These are phyloP conservation scores for Shiraia sp. DNA, from an alignment of 2,329 filamentous ascomycete genomes.

Conservation along the genomic window DNA sequence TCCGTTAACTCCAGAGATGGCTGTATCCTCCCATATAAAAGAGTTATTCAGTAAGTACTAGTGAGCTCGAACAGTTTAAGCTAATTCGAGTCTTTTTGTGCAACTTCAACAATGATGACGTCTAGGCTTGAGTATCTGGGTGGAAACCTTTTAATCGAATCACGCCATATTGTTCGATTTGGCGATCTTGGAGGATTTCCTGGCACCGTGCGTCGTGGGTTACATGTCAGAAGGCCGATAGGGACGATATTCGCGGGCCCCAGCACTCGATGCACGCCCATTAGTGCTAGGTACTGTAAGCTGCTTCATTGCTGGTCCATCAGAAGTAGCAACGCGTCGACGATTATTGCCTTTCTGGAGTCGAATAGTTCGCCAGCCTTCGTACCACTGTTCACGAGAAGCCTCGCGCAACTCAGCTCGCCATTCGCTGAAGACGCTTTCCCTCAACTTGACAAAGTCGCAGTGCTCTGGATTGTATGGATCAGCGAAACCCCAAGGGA, in stretches of 20 bases:
- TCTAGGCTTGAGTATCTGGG: too few species aligned
- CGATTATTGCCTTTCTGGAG: slow-evolving; percentile 39
- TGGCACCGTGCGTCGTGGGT: not conserved
- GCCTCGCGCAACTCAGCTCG: slow-evolving; percentile 86
- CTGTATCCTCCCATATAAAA: too few species aligned
- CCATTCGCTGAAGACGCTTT: slow-evolving; percentile 93
- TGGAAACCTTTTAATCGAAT: not conserved
- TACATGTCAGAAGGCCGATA: slow-evolving; percentile 28
- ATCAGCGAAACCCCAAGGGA: slow-evolving; percentile 96
- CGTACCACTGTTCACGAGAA: slow-evolving; percentile 91
- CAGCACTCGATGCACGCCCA: slow-evolving; percentile 41
- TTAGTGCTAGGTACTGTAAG: slow-evolving; percentile 30
- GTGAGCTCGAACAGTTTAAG: not conserved
- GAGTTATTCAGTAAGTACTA: too few species aligned
- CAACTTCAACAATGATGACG: too few species aligned
- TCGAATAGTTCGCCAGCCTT: slow-evolving; percentile 79
- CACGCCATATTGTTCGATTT: slow-evolving; percentile 1
- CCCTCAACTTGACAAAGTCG: slow-evolving; percentile 88
- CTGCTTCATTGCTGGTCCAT: slow-evolving; percentile 31
- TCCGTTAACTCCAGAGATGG: too few species aligned
- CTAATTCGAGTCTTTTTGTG: too few species aligned
- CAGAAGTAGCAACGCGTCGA: slow-evolving; percentile 33
- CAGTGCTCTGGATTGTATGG: slow-evolving; percentile 91
- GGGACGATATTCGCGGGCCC: slow-evolving; percentile 30
- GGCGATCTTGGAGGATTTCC: not conserved